These are phyloP conservation scores for Penicillium sp. DNA, from an alignment of 2,329 filamentous ascomycete genomes.

Conservation along the genomic window DNA sequence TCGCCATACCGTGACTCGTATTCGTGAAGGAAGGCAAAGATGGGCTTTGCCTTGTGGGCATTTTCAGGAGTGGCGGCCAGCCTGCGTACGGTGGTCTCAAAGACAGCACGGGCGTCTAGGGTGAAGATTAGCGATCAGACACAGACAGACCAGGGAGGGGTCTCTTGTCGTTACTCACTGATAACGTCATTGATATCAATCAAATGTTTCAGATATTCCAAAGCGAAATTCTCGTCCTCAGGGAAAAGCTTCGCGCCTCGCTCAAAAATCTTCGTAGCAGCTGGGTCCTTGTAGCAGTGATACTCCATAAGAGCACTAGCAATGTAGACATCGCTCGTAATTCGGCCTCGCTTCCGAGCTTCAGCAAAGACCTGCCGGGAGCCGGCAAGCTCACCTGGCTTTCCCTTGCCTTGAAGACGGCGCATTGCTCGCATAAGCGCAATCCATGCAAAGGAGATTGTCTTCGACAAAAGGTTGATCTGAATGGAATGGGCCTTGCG, in stretches of 20 bases:
- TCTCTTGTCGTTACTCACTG: slow-evolving; percentile 54
- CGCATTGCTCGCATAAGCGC: slow-evolving; percentile 90
- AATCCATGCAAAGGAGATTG: slow-evolving; percentile 91
- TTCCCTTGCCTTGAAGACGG: slow-evolving; percentile 77
- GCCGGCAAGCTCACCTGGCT: slow-evolving; percentile 64
- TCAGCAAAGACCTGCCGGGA: slow-evolving; percentile 85
- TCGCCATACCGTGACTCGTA: slow-evolving; percentile 95
- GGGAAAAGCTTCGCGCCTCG: slow-evolving; percentile 89
- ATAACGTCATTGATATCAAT: slow-evolving; percentile 88
- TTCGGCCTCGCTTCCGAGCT: slow-evolving; percentile 75
- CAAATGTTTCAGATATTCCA: slow-evolving; percentile 93
- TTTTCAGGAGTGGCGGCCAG: slow-evolving; percentile 71
- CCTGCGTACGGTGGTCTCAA: slow-evolving; percentile 85
- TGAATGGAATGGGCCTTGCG: slow-evolving; percentile 65
- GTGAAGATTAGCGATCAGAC: slow-evolving; percentile 10
- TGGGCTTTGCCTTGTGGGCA: slow-evolving; percentile 67
- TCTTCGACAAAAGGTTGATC: slow-evolving; percentile 69
- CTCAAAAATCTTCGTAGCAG: slow-evolving; percentile 92
- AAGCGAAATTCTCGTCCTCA: slow-evolving; percentile 84
- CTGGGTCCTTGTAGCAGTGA: slow-evolving; percentile 88
- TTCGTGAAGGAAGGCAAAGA: slow-evolving; percentile 89
- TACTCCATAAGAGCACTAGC: slow-evolving; percentile 90
- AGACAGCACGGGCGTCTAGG: slow-evolving; percentile 85
- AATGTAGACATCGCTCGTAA: slow-evolving; percentile 93
- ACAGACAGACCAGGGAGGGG: background rate